phyloP scores from a whole-genome alignment of 176 grass and related monocot genomes.

The Leersia perrieri region DNA sequence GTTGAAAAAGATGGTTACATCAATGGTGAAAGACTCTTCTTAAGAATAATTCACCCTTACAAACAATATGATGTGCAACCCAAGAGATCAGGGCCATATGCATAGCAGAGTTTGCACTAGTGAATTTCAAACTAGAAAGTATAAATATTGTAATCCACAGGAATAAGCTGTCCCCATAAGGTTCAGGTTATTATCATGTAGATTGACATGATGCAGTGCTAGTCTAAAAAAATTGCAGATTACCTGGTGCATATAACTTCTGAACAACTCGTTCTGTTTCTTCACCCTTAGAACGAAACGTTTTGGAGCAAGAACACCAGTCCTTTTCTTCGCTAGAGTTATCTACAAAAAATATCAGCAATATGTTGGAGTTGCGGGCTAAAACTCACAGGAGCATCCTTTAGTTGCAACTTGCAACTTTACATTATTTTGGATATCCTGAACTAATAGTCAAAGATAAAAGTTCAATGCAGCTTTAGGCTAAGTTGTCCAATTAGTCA shows the following conservation, averaged over 20 bases:
- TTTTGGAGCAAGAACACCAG: conserved; percentile 86
- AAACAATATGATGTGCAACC: neutral
- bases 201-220: neutral
- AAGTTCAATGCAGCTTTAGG: neutral
- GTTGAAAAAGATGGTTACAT: neutral
- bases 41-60: neutral
- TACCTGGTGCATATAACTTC: conserved; percentile 93
- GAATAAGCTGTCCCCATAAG: conserved; percentile 11
- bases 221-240: conserved; percentile 23
- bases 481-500: conserved; percentile 11
- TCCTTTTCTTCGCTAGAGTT: conserved; percentile 87
- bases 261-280: conserved; percentile 92
- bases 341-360: conserved; percentile 48
- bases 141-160: neutral
- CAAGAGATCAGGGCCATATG: conserved; percentile 2
- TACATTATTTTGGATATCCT: neutral
- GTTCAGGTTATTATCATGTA: conserved; percentile 15
- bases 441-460: neutral
- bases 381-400: conserved; percentile 12
- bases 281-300: conserved; percentile 85
- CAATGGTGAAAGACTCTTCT: conserved; percentile 10
- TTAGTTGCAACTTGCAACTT: neutral
- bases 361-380: neutral
- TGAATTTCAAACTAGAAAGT: conserved; percentile 9
- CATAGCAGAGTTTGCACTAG: conserved; percentile 4